A percentile compares a stretch with the other conserved stretches of the same genome.
Conservation (phyloP, 176 grass and related monocot genomes). For the Saccharum spontaneum region DNA sequence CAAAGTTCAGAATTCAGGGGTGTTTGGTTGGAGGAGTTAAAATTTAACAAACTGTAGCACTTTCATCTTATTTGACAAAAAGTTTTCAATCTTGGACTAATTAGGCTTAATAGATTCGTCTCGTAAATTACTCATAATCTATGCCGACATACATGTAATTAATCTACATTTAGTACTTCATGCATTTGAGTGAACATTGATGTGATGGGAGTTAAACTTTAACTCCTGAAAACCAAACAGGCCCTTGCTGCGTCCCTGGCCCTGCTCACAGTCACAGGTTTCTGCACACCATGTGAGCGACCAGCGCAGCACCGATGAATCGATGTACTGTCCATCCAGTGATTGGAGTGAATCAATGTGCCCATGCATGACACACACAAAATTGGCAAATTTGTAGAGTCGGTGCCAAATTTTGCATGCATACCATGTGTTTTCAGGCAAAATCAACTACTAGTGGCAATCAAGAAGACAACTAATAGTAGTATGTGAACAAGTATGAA, state of each 20-base stretch:
- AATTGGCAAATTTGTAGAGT: slow-evolving; percentile 13
- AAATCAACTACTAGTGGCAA: background rate
- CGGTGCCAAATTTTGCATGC: slow-evolving; percentile 22
- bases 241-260: background rate
- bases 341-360: background rate
- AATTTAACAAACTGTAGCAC: no score
- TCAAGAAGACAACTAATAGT: background rate
- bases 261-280: slow-evolving; percentile 2
- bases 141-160: no score
- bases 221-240: no score
- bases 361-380: background rate
- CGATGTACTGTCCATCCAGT: background rate
- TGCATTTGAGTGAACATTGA: no score
- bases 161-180: no score
- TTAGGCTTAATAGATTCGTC: no score
- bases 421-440: slow-evolving; percentile 19
- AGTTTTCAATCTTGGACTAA: no score
- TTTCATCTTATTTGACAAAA: no score
- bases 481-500: slow-evolving; percentile 5
- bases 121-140: no score
- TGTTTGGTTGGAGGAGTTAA: no score
- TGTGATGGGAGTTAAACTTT: no score
- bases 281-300: slow-evolving; percentile 24
- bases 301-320: slow-evolving; percentile 11
- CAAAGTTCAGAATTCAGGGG: background rate